These are phyloP conservation scores for Arthrinium puccinioides DNA, from an alignment of 2,329 filamentous ascomycete species.

Conservation along the genomic window DNA sequence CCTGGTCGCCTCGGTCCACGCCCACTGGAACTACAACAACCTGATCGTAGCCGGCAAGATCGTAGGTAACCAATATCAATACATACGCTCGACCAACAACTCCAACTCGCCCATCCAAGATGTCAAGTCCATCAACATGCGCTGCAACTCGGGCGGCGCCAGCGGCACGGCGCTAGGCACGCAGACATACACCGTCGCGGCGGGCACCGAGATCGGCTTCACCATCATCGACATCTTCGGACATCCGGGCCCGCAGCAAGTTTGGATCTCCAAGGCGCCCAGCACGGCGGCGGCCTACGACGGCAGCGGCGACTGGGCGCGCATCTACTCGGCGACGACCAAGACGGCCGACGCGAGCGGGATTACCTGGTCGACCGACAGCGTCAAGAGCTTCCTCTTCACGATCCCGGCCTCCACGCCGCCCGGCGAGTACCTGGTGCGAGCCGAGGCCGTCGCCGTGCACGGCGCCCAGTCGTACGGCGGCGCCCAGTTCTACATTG, in stretches of 20 bases:
- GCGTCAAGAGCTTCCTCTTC: constrained; percentile 38
- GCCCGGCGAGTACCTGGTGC: constrained; percentile 40
- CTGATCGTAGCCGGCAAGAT: too few relatives aligned
- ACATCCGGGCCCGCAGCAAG: constrained; percentile 22
- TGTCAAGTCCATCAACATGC: constrained; percentile 30
- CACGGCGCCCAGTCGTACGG: constrained; percentile 31
- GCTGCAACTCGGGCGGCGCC: constrained; percentile 31
- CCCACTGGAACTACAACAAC: too few relatives aligned
- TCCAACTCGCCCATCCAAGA: constrained; percentile 28
- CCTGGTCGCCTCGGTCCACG: too few relatives aligned
- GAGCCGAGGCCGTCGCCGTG: constrained; percentile 40
- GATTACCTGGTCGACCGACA: constrained; percentile 23
- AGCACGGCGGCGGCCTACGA: too few relatives aligned
- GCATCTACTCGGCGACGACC: constrained; percentile 32
- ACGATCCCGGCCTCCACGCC: constrained; percentile 30
- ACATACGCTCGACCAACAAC: too few relatives aligned
- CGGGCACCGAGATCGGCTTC: constrained; percentile 25
- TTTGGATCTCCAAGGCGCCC: not conserved
- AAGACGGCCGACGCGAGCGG: constrained; percentile 29
- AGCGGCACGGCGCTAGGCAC: constrained; percentile 34
- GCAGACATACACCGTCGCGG: constrained; percentile 44
- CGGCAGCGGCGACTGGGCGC: constrained; percentile 34
- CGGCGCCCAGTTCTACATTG: constrained; percentile 30
- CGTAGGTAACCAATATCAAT: too few relatives aligned
- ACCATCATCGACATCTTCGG: too few relatives aligned